Base-by-base conservation (phyloP, 2,329 filamentous ascomycete species). In the Zymoseptoria tritici region DNA sequence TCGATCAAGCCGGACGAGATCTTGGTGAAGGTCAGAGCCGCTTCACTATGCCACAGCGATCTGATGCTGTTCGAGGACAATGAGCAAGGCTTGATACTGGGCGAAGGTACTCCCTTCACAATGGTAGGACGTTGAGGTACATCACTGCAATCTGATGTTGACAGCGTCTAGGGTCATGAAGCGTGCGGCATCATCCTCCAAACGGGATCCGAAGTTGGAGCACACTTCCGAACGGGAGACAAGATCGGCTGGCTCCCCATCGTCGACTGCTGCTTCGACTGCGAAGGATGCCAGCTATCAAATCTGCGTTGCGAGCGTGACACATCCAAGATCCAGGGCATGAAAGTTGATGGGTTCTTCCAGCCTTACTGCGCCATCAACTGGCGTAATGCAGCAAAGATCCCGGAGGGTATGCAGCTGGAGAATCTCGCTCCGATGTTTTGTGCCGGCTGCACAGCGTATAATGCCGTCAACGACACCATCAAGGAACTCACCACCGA, bases 381-480 rank as follows among this genome's bases (percentile, higher is more conserved):
- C 19, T 64, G 62, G 62, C 55, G 60, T 7, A 64, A 64, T 54
- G 62, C 62, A 4, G 62, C 57, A 16, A 59, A 59, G 16, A 58
- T 64, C 24, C 61, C 62, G 3, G 59, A 63, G 9, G 62, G 61
- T 1, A 62, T 64, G 60, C 57, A 64, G n/a, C 36, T 64, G 42
- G 55, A 52, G 5, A 49, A 8, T 24, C 54, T 60, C 24, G 58
- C 60, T n/a, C 62, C 62, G 24, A 52, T 64, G 29, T 64, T 63
- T 49, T 64, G 62, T 29, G 62, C 62, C 2, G 62, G 62, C 7
- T 59, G 58, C 24, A 64, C 62, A 9, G 58, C 62, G 16, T 64
- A 57, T 49, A 64, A 62, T 62, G 79, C 60, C 36, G 62, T 64
- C 2, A 54, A 50, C 3, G 62, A 62, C 24, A 64, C 62, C 3